phyloP scores from a whole-genome alignment of 1,284 basidiomycete species.

The Tilletiaria anomala region DNA sequence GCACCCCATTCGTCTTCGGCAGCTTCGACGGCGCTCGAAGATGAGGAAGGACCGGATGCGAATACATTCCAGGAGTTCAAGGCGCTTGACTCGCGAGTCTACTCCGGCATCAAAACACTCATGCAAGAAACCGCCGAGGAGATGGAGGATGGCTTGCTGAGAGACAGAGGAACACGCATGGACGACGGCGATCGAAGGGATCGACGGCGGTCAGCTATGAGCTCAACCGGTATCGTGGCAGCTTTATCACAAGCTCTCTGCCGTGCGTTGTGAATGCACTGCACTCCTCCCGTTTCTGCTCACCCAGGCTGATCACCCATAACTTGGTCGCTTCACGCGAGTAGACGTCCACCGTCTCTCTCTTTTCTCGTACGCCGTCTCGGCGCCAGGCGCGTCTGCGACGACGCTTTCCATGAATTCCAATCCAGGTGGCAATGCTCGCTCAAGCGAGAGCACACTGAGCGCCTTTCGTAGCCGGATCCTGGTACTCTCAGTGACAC shows the following conservation, averaged over 20 bases:
- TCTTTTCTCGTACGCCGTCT: too few relatives aligned
- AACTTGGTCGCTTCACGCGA: too few relatives aligned
- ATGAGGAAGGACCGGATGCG: slow-evolving; percentile 12
- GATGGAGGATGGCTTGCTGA: background rate
- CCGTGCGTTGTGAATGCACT: too few relatives aligned
- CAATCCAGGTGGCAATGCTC: too few relatives aligned
- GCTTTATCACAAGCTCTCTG: slow-evolving; percentile 20
- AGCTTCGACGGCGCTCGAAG: background rate
- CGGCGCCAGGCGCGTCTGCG: too few relatives aligned
- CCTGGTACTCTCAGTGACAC: slow-evolving; percentile 79
- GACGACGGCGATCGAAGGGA: background rate
- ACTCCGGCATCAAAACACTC: slow-evolving; percentile 12
- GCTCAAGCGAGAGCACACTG: too few relatives aligned
- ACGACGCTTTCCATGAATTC: too few relatives aligned
- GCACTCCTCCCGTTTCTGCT: too few relatives aligned
- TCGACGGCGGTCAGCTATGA: background rate
- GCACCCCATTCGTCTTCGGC: slow-evolving; percentile 5
- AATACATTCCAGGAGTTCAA: slow-evolving; percentile 33
- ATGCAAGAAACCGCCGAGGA: slow-evolving; percentile 1
- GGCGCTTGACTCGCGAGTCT: slow-evolving; percentile 19
- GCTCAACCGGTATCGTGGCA: too few relatives aligned
- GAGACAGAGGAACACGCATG: background rate
- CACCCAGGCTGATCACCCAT: too few relatives aligned
- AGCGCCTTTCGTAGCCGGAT: slow-evolving; percentile 47
- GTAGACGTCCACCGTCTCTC: too few relatives aligned